Evolutionary conservation across 179 eudicot genomes (phyloP).

Genomic region (Silene coronaria): DNA sequence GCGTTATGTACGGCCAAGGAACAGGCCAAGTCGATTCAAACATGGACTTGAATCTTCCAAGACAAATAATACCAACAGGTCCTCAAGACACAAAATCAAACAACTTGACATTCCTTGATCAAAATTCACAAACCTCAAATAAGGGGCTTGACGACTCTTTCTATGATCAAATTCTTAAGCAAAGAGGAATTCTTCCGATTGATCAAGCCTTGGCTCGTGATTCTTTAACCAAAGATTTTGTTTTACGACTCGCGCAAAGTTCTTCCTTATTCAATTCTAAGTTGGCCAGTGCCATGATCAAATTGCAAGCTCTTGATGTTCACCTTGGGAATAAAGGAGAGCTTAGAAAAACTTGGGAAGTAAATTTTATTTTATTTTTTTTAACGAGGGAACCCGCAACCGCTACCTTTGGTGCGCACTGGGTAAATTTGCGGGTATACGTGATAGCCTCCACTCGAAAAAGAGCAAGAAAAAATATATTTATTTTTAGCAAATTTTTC

Average conservation of each 20-base stretch:
- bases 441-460: too few relatives aligned
- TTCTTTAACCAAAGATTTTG: slow-evolving; percentile 24
- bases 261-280: slow-evolving; percentile 7
- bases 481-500: too few relatives aligned
- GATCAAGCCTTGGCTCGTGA: slow-evolving; percentile 48
- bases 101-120: slow-evolving; percentile 34
- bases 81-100: slow-evolving; percentile 18
- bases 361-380: too few relatives aligned
- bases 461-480: too few relatives aligned
- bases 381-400: too few relatives aligned
- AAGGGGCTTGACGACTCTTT: slow-evolving; percentile 45
- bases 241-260: slow-evolving; percentile 10
- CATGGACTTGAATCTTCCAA: slow-evolving; percentile 26
- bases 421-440: too few relatives aligned
- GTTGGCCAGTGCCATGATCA: slow-evolving; percentile 28
- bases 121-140: slow-evolving; percentile 28
- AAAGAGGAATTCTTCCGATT: slow-evolving; percentile 38
- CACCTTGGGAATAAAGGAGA: slow-evolving; percentile 21
- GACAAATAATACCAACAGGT: slow-evolving; percentile 26
- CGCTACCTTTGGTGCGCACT: too few relatives aligned
- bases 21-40: slow-evolving; percentile 31
- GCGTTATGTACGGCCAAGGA: too few relatives aligned
- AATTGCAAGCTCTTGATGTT: slow-evolving; percentile 26
- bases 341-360: slow-evolving; percentile 22
- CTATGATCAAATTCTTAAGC: slow-evolving; percentile 29